phyloP scores from a whole-genome alignment of 2,329 filamentous ascomycete species.

The Colletotrichum truncatum region DNA sequence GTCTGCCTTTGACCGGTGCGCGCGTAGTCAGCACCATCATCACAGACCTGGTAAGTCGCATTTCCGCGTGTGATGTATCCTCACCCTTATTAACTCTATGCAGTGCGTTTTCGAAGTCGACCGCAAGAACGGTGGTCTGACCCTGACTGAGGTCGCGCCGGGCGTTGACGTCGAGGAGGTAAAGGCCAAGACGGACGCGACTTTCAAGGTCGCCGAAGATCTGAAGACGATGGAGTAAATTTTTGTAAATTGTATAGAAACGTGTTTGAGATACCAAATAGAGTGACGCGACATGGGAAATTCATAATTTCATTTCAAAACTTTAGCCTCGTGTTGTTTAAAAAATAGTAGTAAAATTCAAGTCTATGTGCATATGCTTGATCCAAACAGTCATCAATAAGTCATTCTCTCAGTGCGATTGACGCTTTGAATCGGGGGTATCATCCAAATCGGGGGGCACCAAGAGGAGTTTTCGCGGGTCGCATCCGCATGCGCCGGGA shows the following conservation, averaged over 20 bases:
- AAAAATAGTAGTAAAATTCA: slow-evolving; percentile 9
- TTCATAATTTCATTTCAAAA: neutral
- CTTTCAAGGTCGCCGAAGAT: slow-evolving; percentile 69
- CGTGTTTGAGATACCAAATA: slow-evolving; percentile 11
- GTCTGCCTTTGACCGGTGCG: slow-evolving; percentile 72
- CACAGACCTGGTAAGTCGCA: slow-evolving; percentile 71
- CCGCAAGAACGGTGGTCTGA: slow-evolving; percentile 67
- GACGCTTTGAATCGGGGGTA: slow-evolving; percentile 1
- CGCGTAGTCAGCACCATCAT: slow-evolving; percentile 77
- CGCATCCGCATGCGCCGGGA: neutral
- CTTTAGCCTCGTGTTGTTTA: neutral
- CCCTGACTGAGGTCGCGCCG: slow-evolving; percentile 75
- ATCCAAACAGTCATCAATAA: neutral
- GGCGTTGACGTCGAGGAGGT: slow-evolving; percentile 76
- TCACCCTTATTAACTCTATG: neutral
- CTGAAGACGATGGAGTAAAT: slow-evolving; percentile 56
- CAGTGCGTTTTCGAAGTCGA: slow-evolving; percentile 78
- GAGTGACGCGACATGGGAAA: neutral
- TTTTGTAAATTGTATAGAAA: neutral
- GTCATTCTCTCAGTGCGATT: slow-evolving; percentile 6
- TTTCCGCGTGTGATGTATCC: fast-evolving
- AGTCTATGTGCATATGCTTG: neutral
- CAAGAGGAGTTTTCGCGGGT: neutral
- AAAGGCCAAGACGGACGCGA: slow-evolving; percentile 74
- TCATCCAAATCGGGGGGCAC: slow-evolving; percentile 6